Base-by-base conservation (phyloP, 192 early-diverging fungal genomes). In the Coemansia sp. region DNA sequence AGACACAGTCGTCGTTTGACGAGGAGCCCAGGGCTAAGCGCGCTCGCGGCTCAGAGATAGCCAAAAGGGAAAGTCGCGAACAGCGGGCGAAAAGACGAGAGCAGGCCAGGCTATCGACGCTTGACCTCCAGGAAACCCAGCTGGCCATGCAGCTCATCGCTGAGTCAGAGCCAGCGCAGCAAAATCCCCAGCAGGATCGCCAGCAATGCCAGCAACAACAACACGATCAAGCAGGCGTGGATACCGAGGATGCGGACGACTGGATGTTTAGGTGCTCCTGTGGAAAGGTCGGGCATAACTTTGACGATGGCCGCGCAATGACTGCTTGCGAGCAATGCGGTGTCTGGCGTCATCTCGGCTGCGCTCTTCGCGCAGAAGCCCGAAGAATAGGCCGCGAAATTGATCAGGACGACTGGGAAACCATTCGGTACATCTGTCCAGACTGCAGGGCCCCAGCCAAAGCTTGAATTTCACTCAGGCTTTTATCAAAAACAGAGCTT, bases 181-280 rank as follows among this genome's bases (percentile, higher is more conserved):
- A n/a, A n/a, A n/a, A n/a, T n/a, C 28, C 45, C 24, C 57, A 23
- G 0, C 69, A 34, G 29, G 39, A 71, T 30, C 42, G 18, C 46
- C 61, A 64, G 28, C 58, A 58, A 34, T 25, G 45, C 4, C 14
- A 56, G 61, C 4, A 14, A 63, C 27, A 28, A 39, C 3, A 46
- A 5, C 16, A 63, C 19, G 53, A 36, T 6, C 22, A 48, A 18
- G 22, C 9, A 24, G 14, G 6, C 18, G 28, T 0, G 18, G 39
- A n/a, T 22, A 18, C 20, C 0, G 35, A 42, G 25, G n/a, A n/a
- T n/a, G 61, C 13, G 2, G 71, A 73, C 1, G 59, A 65, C 42
- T 75, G 72, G 72, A 69, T 69, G 72, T 75, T 75, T 32, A 58
- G 28, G 39, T 75, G 72, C 35, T 48, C 60, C 20, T 75, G 72